Evolutionary conservation across 306 rosid genomes (phyloP), one percentile per base, ranked within the genome.

Genomic region (Cyclanthera cordifolia): DNA sequence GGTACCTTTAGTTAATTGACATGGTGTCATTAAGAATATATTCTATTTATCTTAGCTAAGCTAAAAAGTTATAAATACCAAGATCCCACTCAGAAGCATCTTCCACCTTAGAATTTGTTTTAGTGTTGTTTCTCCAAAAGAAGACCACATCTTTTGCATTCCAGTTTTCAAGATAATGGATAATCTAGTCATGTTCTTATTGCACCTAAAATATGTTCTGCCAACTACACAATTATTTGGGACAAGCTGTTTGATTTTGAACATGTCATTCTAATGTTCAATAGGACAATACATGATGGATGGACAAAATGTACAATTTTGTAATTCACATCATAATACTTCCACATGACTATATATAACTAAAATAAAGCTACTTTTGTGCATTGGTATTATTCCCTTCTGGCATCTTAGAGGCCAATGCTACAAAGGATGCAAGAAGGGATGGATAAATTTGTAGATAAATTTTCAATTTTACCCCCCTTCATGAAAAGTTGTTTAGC

Each of bases 101-200:
- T 59, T n/a, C n/a, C n/a, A n/a, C n/a, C n/a, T n/a, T n/a, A n/a
- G n/a, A n/a, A n/a, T n/a, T 59, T 59, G 25, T 59, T n/a, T 34
- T 25, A 17, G 46, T 59, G 67, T 34, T 37, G 8, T 59, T 59
- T 45, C 8, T 32, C n/a, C 50, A 21, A 53, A 23, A 37, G 32
- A 53, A 53, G 30, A 30, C 59, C 59, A 53, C 28, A 61, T 61
- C 50, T 17, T 61, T 61, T 61, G 68, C 45, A 45, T 37, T 23
- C 47, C 8, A 32, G 13, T 59, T 59, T 57, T 28, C 14, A 16
- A 57, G 65, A 57, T 13, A 28, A 28, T 3, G 47, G 8, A 37
- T 11, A 37, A 37, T 37, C 43, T 8, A 7, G 43, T 37, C 6
- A 37, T 37, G 43, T 37, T 37, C 37, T 32, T 32, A 4, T 32